phyloP scores from a whole-genome alignment of 139 green algal genomes.

The Pycnococcus provasolii region DNA sequence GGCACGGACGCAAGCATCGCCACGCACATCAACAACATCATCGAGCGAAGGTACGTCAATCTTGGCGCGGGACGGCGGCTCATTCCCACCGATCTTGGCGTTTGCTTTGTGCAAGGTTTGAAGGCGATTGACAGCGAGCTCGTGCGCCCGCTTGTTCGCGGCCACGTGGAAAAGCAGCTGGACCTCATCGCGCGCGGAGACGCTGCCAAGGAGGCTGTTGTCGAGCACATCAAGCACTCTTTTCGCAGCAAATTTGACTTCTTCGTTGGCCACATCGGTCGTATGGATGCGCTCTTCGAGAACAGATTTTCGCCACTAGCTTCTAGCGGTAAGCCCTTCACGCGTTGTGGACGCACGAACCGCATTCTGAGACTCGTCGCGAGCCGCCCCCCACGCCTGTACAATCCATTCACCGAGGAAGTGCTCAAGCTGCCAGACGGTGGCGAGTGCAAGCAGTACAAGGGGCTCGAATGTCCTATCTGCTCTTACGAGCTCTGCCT shows the following conservation, averaged over 20 bases:
- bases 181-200: slow-evolving; percentile 62
- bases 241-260: slow-evolving; percentile 58
- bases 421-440: slow-evolving; percentile 67
- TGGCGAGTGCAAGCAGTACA: slow-evolving; percentile 58
- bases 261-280: slow-evolving; percentile 60
- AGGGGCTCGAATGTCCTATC: slow-evolving; percentile 63
- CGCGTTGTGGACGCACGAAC: slow-evolving; percentile 70
- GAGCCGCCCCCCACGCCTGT: slow-evolving; percentile 60
- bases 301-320: slow-evolving; percentile 69
- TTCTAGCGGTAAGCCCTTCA: slow-evolving; percentile 44
- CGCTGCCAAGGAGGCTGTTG: slow-evolving; percentile 49
- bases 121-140: slow-evolving; percentile 18
- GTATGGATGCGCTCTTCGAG: slow-evolving; percentile 88
- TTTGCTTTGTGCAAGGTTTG: not conserved
- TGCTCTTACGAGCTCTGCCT: slow-evolving; percentile 78
- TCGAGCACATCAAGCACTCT: slow-evolving; percentile 1
- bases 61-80: not conserved
- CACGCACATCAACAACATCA: slow-evolving; percentile 82
- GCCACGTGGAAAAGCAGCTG: slow-evolving; percentile 78
- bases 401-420: slow-evolving; percentile 78
- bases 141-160: slow-evolving; percentile 42
- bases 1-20: slow-evolving; percentile 62
- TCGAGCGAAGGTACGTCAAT: slow-evolving; percentile 34
- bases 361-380: slow-evolving; percentile 77
- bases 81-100: not conserved